Evolutionary conservation across 805 yeast genomes (phyloP).

Genomic region (Wickerhamiella allomyrinae): DNA sequence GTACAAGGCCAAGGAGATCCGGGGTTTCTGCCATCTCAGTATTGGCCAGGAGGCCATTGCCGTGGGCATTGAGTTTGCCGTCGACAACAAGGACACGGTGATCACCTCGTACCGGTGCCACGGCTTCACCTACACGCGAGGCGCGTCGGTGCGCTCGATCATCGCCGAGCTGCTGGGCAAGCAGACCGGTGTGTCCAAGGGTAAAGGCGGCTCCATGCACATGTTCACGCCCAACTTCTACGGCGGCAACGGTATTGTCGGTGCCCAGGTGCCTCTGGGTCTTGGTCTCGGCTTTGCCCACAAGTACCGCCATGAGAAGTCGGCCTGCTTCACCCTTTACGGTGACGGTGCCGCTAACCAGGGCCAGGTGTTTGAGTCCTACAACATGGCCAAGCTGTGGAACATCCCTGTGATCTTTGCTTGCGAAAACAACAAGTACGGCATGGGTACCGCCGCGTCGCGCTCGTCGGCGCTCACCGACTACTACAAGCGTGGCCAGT

Average conservation of each 20-base stretch:
- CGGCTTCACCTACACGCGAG: conserved; percentile 95
- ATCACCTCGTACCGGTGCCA: conserved; percentile 98
- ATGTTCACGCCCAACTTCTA: conserved; percentile 90
- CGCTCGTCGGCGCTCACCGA: conserved; percentile 95
- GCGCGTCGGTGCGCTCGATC: conserved; percentile 78
- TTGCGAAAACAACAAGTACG: conserved; percentile 98
- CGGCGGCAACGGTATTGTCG: conserved; percentile 99
- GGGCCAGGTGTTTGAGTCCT: conserved; percentile 96
- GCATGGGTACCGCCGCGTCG: conserved; percentile 98
- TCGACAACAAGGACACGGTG: conserved; percentile 68
- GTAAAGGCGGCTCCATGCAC: conserved; percentile 99
- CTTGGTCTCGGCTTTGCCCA: conserved; percentile 98
- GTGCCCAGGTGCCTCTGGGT: conserved; percentile 98
- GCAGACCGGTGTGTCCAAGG: conserved; percentile 86
- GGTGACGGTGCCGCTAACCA: conserved; percentile 99
- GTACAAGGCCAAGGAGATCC: conserved; percentile 94
- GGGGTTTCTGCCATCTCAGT: conserved; percentile 98
- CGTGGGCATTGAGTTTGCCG: conserved; percentile 94
- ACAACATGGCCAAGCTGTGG: conserved; percentile 99
- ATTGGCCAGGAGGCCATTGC: conserved; percentile 99
- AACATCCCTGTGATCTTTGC: conserved; percentile 87
- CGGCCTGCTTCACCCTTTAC: conserved; percentile 73
- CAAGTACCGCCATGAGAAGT: conserved; percentile 68
- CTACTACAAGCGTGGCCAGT: conserved; percentile 98
- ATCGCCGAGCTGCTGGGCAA: conserved; percentile 95